Conservation (phyloP, 2,329 filamentous ascomycete genomes). For the Ophiostoma sp. region DNA sequence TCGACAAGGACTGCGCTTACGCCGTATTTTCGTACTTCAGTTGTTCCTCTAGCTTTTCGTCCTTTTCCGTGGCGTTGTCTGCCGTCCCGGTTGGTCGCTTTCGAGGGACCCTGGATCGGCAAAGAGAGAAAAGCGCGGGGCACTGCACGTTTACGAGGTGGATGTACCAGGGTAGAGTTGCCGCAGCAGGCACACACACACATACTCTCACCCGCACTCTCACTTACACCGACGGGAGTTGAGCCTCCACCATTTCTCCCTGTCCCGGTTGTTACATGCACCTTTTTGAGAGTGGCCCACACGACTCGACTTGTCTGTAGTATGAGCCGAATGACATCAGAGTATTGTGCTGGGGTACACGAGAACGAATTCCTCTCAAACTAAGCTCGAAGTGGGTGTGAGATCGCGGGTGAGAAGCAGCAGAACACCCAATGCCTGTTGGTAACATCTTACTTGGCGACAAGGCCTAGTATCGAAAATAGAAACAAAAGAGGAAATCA, state of each 20-base stretch:
- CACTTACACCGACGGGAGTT: not conserved
- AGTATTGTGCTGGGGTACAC: not conserved
- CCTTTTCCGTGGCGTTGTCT: not conserved
- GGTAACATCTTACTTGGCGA: not conserved
- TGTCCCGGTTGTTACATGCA: not conserved
- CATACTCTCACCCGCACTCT: not conserved
- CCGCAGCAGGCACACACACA: not conserved
- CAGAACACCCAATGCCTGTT: not conserved
- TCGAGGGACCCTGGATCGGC: constrained; percentile 7
- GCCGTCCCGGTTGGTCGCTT: not conserved
- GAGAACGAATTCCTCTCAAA: not conserved
- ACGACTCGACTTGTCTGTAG: not conserved
- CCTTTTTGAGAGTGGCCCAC: not conserved
- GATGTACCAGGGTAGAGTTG: not conserved
- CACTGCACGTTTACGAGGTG: constrained; percentile 11
- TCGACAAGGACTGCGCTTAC: not conserved
- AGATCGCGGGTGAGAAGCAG: not conserved
- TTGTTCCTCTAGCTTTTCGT: not conserved
- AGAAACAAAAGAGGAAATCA: not conserved
- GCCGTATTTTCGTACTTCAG: not conserved
- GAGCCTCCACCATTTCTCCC: not conserved
- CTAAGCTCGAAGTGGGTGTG: not conserved
- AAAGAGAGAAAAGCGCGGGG: not conserved
- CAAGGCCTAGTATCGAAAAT: not conserved
- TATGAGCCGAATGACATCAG: not conserved